These are phyloP conservation scores for Komagataella mondaviorum DNA, from an alignment of 805 yeast species.

Conservation along the genomic window DNA sequence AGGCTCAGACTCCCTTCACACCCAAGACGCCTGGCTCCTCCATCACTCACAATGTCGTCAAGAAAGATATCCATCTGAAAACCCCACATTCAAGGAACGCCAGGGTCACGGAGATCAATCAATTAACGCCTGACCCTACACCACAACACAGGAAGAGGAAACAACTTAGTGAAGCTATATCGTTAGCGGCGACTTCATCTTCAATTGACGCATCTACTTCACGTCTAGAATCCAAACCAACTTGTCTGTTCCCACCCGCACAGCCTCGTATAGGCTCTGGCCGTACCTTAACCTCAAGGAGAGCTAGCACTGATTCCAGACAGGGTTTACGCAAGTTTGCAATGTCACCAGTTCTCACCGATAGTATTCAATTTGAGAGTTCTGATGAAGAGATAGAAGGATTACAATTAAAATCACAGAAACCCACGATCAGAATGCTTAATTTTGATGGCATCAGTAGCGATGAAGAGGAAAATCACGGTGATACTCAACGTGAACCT, in stretches of 20 bases:
- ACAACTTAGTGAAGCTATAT: not conserved
- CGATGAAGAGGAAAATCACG: conserved; percentile 1
- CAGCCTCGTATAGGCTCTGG: conserved; percentile 18
- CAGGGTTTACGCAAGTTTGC: not conserved
- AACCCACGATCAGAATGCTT: conserved; percentile 6
- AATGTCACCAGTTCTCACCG: not conserved
- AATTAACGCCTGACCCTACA: conserved; percentile 2
- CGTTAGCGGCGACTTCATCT: not conserved
- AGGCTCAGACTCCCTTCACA: not conserved
- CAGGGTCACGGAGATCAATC: not conserved
- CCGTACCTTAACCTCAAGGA: not conserved
- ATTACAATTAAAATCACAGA: not conserved
- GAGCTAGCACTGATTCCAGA: not conserved
- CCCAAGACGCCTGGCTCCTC: not conserved
- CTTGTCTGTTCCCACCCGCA: conserved; percentile 13
- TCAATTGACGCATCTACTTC: not conserved
- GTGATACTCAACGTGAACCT: not conserved
- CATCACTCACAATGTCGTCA: not conserved
- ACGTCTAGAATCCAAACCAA: not conserved
- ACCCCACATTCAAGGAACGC: not conserved
- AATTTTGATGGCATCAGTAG: conserved; percentile 8
- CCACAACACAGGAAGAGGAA: not conserved
- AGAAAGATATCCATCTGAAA: not conserved
- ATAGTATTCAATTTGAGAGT: not conserved
- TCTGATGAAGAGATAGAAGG: not conserved